Evolutionary conservation across 331 rosid genomes (phyloP), one percentile per base, ranked within the genome.

Genomic region (Quercus lobata): DNA sequence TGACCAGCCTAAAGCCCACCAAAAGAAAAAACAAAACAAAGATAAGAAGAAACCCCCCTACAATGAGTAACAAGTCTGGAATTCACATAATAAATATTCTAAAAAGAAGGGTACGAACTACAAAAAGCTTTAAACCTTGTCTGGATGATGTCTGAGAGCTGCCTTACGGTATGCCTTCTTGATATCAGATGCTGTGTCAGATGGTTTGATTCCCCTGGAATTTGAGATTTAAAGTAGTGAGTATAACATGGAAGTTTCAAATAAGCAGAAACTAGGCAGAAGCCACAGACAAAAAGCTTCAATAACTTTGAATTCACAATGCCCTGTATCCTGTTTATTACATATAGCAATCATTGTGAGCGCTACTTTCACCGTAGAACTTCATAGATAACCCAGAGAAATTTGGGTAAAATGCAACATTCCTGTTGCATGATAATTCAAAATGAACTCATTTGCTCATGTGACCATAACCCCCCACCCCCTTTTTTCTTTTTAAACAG

Each of bases 91-190:
- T 30, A 44, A 71, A 78, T 44, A 35, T 73, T 78, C 17, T 55
- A 56, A 58, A 86, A 76, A 37, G 21, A 69, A 73, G 37, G 76
- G 74, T 75, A 41, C 1, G 12, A 41, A 41, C 3, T 8, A 71
- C 55, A 55, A 57, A 83, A 84, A 54, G 76, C 49, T 79, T 24
- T 61, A 53, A 80, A 91, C 96, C 93, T 91, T 89, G 84, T 91
- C 96, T 44, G 93, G 96, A 78, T 91, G 96, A 86, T 91, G 96
- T 83, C 86, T 87, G 66, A 91, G 91, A 74, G 96, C 96, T 54
- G 96, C 96, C 88, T 87, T 89, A 73, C 90, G 93, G 77, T 89
- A 91, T 77, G 91, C 93, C 82, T 89, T 91, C 79, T 89, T 91
- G 78, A 91, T 86, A 81, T 87, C 96, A 58, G 86, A 69, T 63